Evolutionary conservation across 1,284 basidiomycete genomes (phyloP).

Genomic region (Schizophyllum amplum): DNA sequence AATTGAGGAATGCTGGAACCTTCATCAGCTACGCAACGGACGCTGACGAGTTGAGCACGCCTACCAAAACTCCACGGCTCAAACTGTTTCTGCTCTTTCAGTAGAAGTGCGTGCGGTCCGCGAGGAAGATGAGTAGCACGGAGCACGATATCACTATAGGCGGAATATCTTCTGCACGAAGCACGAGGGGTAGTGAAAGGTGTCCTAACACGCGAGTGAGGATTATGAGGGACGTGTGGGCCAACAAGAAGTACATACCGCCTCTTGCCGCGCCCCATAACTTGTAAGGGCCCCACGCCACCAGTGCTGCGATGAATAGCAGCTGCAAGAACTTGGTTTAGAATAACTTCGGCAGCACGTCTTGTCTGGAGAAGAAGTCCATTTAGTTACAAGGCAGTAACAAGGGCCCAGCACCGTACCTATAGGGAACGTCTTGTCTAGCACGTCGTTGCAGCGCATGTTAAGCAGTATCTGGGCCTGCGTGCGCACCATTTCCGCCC

Average conservation of each 20-base stretch:
- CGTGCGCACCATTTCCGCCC: constrained; percentile 48
- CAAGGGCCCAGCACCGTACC: neutral
- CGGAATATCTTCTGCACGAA: constrained; percentile 19
- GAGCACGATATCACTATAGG: constrained; percentile 53
- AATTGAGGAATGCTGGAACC: neutral
- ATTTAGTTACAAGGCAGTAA: neutral
- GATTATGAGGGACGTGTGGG: neutral
- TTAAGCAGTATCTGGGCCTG: constrained; percentile 82
- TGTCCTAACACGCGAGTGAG: neutral
- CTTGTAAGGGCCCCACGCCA: constrained; percentile 48
- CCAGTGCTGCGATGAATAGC: constrained; percentile 41
- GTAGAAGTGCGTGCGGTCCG: constrained; percentile 79
- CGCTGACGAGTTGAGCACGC: constrained; percentile 20
- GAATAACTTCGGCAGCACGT: constrained; percentile 81
- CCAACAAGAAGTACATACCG: neutral
- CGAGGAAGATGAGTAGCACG: constrained; percentile 60
- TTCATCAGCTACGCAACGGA: neutral
- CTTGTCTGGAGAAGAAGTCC: constrained; percentile 42
- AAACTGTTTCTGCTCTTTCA: constrained; percentile 84
- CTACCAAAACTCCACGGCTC: constrained; percentile 59
- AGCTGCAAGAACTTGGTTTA: constrained; percentile 52
- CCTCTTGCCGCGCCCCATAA: constrained; percentile 1
- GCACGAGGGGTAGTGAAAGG: neutral
- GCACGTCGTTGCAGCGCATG: constrained; percentile 68
- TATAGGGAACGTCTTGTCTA: constrained; percentile 57